phyloP scores from a whole-genome alignment of 176 grass and related monocot species.

The Chloris gayana region DNA sequence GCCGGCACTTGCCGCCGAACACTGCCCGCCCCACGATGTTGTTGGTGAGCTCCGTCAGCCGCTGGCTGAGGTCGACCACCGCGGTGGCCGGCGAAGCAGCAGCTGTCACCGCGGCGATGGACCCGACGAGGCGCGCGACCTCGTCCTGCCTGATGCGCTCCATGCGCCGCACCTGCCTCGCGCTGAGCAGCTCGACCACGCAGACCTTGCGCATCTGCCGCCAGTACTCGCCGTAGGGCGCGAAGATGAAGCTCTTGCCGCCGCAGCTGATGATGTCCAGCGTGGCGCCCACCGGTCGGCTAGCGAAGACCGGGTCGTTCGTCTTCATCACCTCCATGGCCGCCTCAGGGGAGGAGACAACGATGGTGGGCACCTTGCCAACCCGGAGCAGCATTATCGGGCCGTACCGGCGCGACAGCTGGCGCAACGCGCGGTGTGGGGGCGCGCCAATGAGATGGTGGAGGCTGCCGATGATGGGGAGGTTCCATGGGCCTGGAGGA shows the following conservation, averaged over 20 bases:
- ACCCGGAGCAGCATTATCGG: constrained; percentile 49
- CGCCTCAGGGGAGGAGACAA: constrained; percentile 41
- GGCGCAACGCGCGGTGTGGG: constrained; percentile 39
- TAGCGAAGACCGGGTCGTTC: constrained; percentile 38
- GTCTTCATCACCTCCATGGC: constrained; percentile 39
- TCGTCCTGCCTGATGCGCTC: constrained; percentile 33
- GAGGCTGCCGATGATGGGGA: constrained; percentile 50
- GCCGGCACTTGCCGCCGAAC: constrained; percentile 45
- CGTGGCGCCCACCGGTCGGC: constrained; percentile 27
- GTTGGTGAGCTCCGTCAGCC: constrained; percentile 25
- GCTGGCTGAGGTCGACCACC: constrained; percentile 3
- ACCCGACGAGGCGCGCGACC: constrained; percentile 3
- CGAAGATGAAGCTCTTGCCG: constrained; percentile 41
- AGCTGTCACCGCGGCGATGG: not conserved
- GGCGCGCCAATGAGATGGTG: constrained; percentile 40
- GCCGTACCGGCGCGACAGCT: constrained; percentile 42
- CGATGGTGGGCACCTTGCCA: constrained; percentile 34
- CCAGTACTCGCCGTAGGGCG: constrained; percentile 46
- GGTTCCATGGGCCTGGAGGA: constrained; percentile 49
- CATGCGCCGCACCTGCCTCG: constrained; percentile 43
- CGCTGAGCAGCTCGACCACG: constrained; percentile 44
- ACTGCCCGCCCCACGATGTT: constrained; percentile 36
- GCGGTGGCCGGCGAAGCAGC: not conserved
- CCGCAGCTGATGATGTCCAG: constrained; percentile 23
- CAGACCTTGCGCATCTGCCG: constrained; percentile 51